phyloP scores from a whole-genome alignment of 495 filamentous ascomycete species.

The Mycothermus thermophilus region DNA sequence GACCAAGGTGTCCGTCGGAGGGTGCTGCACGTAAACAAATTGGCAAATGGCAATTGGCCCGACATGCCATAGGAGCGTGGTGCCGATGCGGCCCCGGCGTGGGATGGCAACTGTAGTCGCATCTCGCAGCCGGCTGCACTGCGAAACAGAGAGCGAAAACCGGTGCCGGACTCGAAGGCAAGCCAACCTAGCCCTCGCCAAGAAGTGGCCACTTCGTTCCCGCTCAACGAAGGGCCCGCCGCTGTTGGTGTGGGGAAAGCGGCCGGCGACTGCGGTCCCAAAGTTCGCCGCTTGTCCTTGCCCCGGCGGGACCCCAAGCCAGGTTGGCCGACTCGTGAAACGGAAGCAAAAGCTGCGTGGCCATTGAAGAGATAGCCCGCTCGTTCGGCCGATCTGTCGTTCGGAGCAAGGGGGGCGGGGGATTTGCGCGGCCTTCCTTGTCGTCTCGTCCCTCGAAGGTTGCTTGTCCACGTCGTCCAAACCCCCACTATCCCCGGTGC shows the following conservation, averaged over 20 bases:
- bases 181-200: constrained; percentile 9
- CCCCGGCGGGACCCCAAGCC: neutral
- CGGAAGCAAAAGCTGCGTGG: constrained; percentile 3
- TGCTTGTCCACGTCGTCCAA: neutral
- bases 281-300: constrained; percentile 4
- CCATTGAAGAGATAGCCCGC: neutral
- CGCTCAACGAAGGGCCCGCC: constrained; percentile 5
- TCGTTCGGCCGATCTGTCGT: constrained; percentile 4
- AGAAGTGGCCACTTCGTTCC: constrained; percentile 11
- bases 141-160: constrained; percentile 10
- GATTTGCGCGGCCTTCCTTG: neutral
- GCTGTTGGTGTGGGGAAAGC: constrained; percentile 2
- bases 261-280: no score
- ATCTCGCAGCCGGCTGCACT: no score
- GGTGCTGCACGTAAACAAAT: constrained; percentile 1
- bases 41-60: constrained; percentile 1
- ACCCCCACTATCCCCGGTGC: constrained; percentile 5
- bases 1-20: no score
- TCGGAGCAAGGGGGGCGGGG: constrained; percentile 4
- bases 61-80: neutral
- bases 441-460: neutral
- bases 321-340: constrained; percentile 3
- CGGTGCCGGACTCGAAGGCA: constrained; percentile 8
- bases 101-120: constrained; percentile 7
- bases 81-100: no score